phyloP scores from a whole-genome alignment of 306 rosid species.

The Gastrolobium bilobum region DNA sequence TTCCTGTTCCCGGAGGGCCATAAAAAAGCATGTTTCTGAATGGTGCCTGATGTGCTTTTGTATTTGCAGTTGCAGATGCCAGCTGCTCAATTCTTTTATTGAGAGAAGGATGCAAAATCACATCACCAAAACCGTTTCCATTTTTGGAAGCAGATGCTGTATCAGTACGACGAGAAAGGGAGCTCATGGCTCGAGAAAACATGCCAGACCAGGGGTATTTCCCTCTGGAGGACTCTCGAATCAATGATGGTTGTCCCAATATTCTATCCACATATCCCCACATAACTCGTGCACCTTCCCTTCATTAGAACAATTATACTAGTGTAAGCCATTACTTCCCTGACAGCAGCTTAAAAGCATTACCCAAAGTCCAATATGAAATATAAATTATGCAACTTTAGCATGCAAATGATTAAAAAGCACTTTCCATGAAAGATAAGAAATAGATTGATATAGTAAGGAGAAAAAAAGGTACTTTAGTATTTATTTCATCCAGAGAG shows the following conservation, averaged over 20 bases:
- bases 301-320: slow-evolving; percentile 45
- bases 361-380: not conserved
- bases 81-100: slow-evolving; percentile 86
- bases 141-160: slow-evolving; percentile 59
- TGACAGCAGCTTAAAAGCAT: slow-evolving; percentile 28
- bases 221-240: slow-evolving; percentile 87
- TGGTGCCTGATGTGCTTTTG: slow-evolving; percentile 97
- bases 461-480: not conserved
- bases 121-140: slow-evolving; percentile 89
- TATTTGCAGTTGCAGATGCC: slow-evolving; percentile 91
- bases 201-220: slow-evolving; percentile 87
- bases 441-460: not conserved
- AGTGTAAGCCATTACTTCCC: slow-evolving; percentile 35
- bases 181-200: slow-evolving; percentile 67
- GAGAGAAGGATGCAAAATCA: slow-evolving; percentile 89
- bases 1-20: slow-evolving; percentile 99
- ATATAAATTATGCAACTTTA: too few relatives aligned
- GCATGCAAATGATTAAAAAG: not conserved
- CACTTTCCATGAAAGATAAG: not conserved
- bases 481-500: too few relatives aligned
- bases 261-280: slow-evolving; percentile 90
- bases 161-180: slow-evolving; percentile 51
- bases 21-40: slow-evolving; percentile 97
- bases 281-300: slow-evolving; percentile 84
- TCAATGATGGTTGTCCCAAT: slow-evolving; percentile 80